Base-by-base conservation (phyloP, 2,329 filamentous ascomycete species). In the Trichoderma oligosporum region DNA sequence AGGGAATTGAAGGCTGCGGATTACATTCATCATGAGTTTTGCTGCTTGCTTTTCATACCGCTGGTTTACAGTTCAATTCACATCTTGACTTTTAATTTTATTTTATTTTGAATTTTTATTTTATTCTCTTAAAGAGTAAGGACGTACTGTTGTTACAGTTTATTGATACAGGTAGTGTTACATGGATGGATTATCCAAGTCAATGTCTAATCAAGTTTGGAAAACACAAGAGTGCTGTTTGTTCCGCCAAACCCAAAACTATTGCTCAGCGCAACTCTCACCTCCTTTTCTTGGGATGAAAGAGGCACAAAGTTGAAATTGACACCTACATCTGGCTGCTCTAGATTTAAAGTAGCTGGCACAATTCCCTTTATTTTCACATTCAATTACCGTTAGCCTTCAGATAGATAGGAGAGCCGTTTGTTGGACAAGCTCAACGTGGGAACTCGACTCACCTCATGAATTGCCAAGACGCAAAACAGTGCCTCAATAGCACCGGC, bases 171-270 rank as follows among this genome's bases (percentile, higher is more conserved):
- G 29, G n/a, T 18, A 27, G 9, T 44, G 22, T 9, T 44, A 27
- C 4, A 27, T 24, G 16, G 7, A 9, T 14, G 8, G 41, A 46
- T n/a, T n/a, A 11, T 6, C 16, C 14, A 4, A 12, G 16, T 20
- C 9, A 3, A 16, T 4, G 6, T 25, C 18, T 54, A 59, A 18
- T 56, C 42, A 22, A 68, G 57, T 27, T 63, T 70, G 7, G 80
- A 80, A 66, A 97, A 93, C 52, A 91, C 91, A 35, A 99, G 76
- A 54, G 85, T 91, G 39, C 93, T 92, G 74, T 99, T 99, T 1
- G 93, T 97, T 14, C 94, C 94, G 9, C 94, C 94, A 75, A 99
- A 99, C 0, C 94, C 94, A 74, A 99, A 99, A 70, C 93, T 97
- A 68, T 99, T 99, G 3, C 90, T 94, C 58, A 99, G 66, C 4